phyloP scores from a whole-genome alignment of 2,329 filamentous ascomycete species.

The Didymella sp. region DNA sequence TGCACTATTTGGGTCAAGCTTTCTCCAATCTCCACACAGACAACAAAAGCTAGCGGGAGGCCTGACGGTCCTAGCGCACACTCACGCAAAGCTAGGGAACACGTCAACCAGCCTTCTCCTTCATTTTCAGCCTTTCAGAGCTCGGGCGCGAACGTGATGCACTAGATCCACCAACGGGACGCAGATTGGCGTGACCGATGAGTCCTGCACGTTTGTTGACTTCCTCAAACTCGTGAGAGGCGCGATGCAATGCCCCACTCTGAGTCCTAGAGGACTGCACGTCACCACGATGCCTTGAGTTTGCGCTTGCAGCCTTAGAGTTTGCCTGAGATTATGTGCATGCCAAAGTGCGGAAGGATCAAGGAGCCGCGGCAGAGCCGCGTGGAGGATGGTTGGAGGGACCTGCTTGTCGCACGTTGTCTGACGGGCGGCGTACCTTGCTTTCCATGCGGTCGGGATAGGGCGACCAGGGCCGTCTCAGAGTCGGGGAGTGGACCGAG shows the following conservation, averaged over 20 bases:
- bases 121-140: slow-evolving; percentile 24
- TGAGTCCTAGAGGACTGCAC: slow-evolving; percentile 16
- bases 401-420: slow-evolving; percentile 27
- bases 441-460: slow-evolving; percentile 27
- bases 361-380: slow-evolving; percentile 31
- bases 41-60: slow-evolving; percentile 36
- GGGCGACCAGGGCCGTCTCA: slow-evolving; percentile 27
- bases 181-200: not conserved
- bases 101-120: slow-evolving; percentile 40
- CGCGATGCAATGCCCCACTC: slow-evolving; percentile 8
- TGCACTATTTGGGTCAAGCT: slow-evolving; percentile 28
- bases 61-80: slow-evolving; percentile 32
- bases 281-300: not conserved
- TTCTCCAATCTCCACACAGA: slow-evolving; percentile 47
- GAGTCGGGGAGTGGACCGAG: slow-evolving; percentile 19
- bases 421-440: slow-evolving; percentile 23
- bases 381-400: slow-evolving; percentile 21
- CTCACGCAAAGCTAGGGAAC: slow-evolving; percentile 39
- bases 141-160: slow-evolving; percentile 12
- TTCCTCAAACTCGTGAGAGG: slow-evolving; percentile 24
- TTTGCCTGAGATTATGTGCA: not conserved
- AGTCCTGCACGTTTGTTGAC: slow-evolving; percentile 10
- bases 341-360: slow-evolving; percentile 15
- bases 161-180: slow-evolving; percentile 19
- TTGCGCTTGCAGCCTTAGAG: slow-evolving; percentile 3